Evolutionary conservation across 208 protist species (phyloP), one percentile per base, ranked within the genome.

Genomic region (Trypanosoma caninum): DNA sequence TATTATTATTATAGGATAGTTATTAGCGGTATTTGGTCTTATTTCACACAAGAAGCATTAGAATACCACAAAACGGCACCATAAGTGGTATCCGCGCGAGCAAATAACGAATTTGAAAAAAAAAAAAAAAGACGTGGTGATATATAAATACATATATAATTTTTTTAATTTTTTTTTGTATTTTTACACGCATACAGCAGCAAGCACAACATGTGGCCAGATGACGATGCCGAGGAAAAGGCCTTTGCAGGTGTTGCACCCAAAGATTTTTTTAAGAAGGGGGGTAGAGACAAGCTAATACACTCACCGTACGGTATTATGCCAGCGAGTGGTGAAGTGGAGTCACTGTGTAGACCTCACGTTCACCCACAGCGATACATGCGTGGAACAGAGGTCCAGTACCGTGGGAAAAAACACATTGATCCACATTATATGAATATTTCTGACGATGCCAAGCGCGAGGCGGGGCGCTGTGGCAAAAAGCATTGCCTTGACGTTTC

Each of bases 391-490:
- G 60, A 66, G 50, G 20, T 40, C 8, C 38, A 48, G 30, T 37
- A 44, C 10, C 60, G 60, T 14, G 58, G 59, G 14, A 57, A 53
- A 10, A 71, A 73, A 11, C 86, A 89, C 59, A 41, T 89, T 47
- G 80, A 87, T 54, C 82, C 80, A 0, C 63, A 72, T 30, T 67
- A 86, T 57, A 65, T 76, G 2, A 76, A 78, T 61, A 52, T 89
- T 54, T 82, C 75, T 9, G 86, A 89, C 38, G 82, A 74, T 11
- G 65, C 73, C 16, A 93, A 93, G 72, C 74, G 76, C 13, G 68
- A 70, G 45, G 74, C 85, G 34, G 86, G 86, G 18, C 74, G 77
- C 27, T 69, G 76, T 38, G 82, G 86, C 16, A 78, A 70, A 20
- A 76, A 69, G 3, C 74, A 75, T 51, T 63, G 80, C 0, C 40